These are phyloP conservation scores for Aspergillus luchuensis DNA, from an alignment of 2,329 filamentous ascomycete species.

Conservation along the genomic window DNA sequence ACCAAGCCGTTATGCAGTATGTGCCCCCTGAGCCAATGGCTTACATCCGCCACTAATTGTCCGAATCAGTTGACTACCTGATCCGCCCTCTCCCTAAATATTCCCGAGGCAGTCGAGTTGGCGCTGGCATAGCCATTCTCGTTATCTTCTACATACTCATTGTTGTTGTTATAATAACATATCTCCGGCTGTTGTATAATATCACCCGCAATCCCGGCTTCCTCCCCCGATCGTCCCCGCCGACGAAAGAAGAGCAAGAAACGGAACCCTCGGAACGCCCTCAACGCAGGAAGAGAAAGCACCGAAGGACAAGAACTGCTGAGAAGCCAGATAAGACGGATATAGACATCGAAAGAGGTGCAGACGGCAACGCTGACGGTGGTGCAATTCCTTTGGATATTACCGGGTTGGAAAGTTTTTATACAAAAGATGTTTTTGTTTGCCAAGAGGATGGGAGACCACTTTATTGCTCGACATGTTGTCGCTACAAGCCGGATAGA, in stretches of 20 bases:
- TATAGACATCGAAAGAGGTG: slow-evolving; percentile 33
- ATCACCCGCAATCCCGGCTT: slow-evolving; percentile 73
- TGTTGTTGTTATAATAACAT: slow-evolving; percentile 65
- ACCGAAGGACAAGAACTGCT: slow-evolving; percentile 23
- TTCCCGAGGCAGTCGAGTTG: slow-evolving; percentile 48
- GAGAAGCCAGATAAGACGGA: slow-evolving; percentile 27
- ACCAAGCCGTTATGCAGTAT: slow-evolving; percentile 68
- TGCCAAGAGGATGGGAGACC: slow-evolving; percentile 84
- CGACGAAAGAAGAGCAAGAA: slow-evolving; percentile 30
- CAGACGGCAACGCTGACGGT: slow-evolving; percentile 26
- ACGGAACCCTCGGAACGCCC: slow-evolving; percentile 20
- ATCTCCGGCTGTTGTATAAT: slow-evolving; percentile 69
- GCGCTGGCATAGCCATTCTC: slow-evolving; percentile 69
- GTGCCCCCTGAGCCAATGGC: slow-evolving; percentile 36
- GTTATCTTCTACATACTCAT: slow-evolving; percentile 73
- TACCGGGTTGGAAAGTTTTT: slow-evolving; percentile 73
- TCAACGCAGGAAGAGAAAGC: slow-evolving; percentile 28
- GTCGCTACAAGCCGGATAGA: slow-evolving; percentile 84
- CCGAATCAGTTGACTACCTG: slow-evolving; percentile 67
- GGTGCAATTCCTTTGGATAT: slow-evolving; percentile 54
- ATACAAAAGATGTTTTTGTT: slow-evolving; percentile 78
- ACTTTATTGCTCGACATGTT: slow-evolving; percentile 80
- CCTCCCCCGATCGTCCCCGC: slow-evolving; percentile 63
- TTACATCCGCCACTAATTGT: slow-evolving; percentile 5
- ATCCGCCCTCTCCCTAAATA: slow-evolving; percentile 52